Conservation (phyloP, 139 green algal genomes). For the Picochlorum sp. region DNA sequence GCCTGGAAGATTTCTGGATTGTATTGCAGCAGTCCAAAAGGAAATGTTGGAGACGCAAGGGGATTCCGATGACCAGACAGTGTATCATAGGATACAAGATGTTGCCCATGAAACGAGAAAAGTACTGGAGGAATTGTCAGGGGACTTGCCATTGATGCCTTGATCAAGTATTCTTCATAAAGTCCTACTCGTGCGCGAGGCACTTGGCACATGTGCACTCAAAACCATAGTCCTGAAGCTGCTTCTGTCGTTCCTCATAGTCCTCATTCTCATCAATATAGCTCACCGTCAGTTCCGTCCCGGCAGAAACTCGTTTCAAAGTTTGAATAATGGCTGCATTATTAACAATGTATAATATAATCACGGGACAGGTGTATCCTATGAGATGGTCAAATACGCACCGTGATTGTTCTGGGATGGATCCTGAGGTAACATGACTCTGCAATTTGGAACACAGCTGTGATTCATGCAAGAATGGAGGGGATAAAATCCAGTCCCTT, state of each 20-base stretch:
- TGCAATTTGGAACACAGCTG: slow-evolving; percentile 67
- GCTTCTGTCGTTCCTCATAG: background rate
- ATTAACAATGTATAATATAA: no score
- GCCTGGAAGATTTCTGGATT: slow-evolving; percentile 15
- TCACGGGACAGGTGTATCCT: no score
- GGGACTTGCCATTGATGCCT: background rate
- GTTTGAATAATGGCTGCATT: no score
- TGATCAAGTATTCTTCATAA: background rate
- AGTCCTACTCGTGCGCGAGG: background rate
- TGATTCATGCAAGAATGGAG: slow-evolving; percentile 88
- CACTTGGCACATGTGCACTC: slow-evolving; percentile 9
- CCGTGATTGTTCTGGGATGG: slow-evolving; percentile 17
- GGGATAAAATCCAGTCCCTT: slow-evolving; percentile 79
- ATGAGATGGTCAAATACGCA: no score
- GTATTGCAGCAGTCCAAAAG: slow-evolving; percentile 11
- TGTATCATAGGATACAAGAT: slow-evolving; percentile 30
- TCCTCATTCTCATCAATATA: slow-evolving; percentile 4
- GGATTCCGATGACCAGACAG: background rate
- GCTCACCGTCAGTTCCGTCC: slow-evolving; percentile 64
- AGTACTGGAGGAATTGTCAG: slow-evolving; percentile 27
- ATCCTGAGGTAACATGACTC: slow-evolving; percentile 45
- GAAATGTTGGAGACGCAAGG: slow-evolving; percentile 17
- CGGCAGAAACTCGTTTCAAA: slow-evolving; percentile 6
- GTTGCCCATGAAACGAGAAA: slow-evolving; percentile 33
- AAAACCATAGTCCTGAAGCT: slow-evolving; percentile 15